These are phyloP conservation scores for Phyllachora maydis DNA, from an alignment of 2,329 filamentous ascomycete genomes.

Conservation along the genomic window DNA sequence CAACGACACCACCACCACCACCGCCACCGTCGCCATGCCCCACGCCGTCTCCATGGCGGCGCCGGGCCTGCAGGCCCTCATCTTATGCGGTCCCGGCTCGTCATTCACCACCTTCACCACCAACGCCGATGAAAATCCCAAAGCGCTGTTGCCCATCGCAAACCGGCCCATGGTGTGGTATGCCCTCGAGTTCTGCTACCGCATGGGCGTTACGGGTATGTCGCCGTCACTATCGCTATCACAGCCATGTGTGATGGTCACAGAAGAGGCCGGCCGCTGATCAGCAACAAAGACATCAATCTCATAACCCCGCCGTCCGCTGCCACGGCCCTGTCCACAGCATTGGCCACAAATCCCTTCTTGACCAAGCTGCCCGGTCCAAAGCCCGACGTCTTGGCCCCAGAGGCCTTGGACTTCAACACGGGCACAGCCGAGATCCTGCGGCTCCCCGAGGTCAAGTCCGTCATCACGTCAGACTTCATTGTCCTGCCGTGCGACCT, in stretches of 20 bases:
- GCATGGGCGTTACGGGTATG: constrained; percentile 57
- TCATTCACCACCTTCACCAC: constrained; percentile 70
- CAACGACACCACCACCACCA: constrained; percentile 1
- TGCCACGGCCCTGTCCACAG: constrained; percentile 42
- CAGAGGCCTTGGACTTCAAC: constrained; percentile 55
- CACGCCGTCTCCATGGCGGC: constrained; percentile 55
- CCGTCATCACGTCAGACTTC: constrained; percentile 68
- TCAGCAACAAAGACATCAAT: constrained; percentile 31
- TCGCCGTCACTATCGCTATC: constrained; percentile 3
- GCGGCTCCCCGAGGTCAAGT: constrained; percentile 61
- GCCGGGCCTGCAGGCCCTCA: constrained; percentile 62
- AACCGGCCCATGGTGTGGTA: constrained; percentile 86
- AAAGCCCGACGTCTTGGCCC: constrained; percentile 56
- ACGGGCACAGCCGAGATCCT: constrained; percentile 82
- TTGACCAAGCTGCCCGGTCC: constrained; percentile 54
- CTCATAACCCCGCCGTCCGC: constrained; percentile 45
- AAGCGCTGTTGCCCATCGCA: constrained; percentile 63
- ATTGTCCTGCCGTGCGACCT: constrained; percentile 83
- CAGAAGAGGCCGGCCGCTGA: neutral
- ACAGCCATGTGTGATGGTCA: no score
- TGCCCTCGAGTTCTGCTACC: constrained; percentile 67
- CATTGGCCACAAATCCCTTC: constrained; percentile 58
- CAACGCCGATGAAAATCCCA: constrained; percentile 60
- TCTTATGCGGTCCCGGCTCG: constrained; percentile 65
- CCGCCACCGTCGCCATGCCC: constrained; percentile 50